A percentile compares a stretch with the other conserved stretches of the same genome.
Evolutionary conservation across 108 stramenopile genomes (phyloP).

Genomic region (Aureococcus anophagefferens): DNA sequence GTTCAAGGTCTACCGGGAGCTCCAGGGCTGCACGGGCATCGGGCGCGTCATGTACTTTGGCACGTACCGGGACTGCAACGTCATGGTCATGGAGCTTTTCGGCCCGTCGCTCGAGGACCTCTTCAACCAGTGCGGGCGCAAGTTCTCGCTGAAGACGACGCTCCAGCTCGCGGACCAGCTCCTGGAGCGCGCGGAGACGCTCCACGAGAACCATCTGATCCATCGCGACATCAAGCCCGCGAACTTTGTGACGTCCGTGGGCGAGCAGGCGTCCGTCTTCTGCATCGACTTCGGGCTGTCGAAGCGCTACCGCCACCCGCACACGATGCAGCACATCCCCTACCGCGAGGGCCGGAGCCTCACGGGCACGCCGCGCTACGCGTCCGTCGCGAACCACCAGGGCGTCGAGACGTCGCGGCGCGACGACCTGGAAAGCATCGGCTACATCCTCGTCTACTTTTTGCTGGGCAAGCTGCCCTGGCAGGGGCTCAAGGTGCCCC

Average conservation of each 20-base stretch:
- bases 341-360: constrained; percentile 86
- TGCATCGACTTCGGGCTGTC: constrained; percentile 96
- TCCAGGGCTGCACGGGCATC: constrained; percentile 47
- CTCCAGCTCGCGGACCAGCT: constrained; percentile 96
- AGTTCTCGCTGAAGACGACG: constrained; percentile 88
- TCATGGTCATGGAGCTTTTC: constrained; percentile 98
- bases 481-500: constrained; percentile 84
- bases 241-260: constrained; percentile 87
- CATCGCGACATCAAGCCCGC: constrained; percentile 95
- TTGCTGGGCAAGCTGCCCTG: constrained; percentile 94
- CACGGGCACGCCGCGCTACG: constrained; percentile 91
- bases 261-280: constrained; percentile 78
- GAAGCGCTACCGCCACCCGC: constrained; percentile 92
- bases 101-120: constrained; percentile 94
- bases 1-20: constrained; percentile 98
- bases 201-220: constrained; percentile 92
- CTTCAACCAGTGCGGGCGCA: constrained; percentile 92
- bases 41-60: constrained; percentile 64
- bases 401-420: constrained; percentile 93
- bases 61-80: constrained; percentile 89
- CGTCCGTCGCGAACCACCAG: constrained; percentile 95
- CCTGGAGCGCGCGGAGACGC: constrained; percentile 88
- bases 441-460: constrained; percentile 95
- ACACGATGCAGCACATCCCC: constrained; percentile 95
- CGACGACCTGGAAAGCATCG: constrained; percentile 92